phyloP scores from a whole-genome alignment of 768 basidiomycete species.

The Mrakia hoshinonis region DNA sequence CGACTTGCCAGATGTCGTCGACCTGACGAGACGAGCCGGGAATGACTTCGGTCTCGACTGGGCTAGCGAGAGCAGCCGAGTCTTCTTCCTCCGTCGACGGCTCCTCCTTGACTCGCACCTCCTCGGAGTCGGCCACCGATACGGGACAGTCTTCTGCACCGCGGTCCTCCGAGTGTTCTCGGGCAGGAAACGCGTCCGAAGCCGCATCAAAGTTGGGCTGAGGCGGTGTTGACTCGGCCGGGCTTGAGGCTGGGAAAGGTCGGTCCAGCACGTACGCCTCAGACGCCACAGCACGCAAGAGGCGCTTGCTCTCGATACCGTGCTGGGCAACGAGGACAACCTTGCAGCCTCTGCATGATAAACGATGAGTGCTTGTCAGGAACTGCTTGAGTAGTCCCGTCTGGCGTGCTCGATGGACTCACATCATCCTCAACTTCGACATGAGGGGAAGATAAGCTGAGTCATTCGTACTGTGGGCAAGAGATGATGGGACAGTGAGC shows the following conservation, averaged over 20 bases:
- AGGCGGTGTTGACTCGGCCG: neutral
- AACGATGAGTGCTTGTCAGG: neutral
- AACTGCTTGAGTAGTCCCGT: neutral
- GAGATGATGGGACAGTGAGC: too few relatives aligned
- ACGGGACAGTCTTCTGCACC: too few relatives aligned
- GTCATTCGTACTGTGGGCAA: neutral
- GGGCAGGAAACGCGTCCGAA: neutral
- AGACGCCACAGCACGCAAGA: neutral
- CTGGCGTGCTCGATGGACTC: neutral
- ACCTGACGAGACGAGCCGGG: too few relatives aligned
- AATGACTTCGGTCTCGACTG: too few relatives aligned
- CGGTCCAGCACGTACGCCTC: neutral
- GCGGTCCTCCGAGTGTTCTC: neutral
- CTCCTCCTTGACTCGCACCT: too few relatives aligned
- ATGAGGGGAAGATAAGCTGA: neutral
- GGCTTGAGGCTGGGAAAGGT: neutral
- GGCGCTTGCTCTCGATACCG: neutral
- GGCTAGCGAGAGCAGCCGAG: too few relatives aligned
- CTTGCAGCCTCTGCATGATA: neutral
- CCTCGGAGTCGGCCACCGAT: too few relatives aligned
- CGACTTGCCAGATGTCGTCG: too few relatives aligned
- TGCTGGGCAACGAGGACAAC: neutral
- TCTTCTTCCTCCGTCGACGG: too few relatives aligned
- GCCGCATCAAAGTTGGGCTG: too few relatives aligned
- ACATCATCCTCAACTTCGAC: neutral